Conservation (phyloP, 768 basidiomycete species). For the Boletus pseudopeckii region DNA sequence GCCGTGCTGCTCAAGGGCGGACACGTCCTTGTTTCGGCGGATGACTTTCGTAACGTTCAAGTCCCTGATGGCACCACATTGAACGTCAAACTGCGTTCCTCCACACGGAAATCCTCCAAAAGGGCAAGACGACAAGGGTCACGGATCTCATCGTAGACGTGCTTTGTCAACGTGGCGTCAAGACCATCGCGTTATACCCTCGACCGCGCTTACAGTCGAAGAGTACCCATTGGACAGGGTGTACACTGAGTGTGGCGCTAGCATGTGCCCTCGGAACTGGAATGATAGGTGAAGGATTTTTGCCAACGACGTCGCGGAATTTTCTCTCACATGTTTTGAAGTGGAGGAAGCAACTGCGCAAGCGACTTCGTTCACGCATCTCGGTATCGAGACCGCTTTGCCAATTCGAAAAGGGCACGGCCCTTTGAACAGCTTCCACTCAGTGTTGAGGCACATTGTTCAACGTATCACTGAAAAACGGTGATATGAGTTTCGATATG, state of each 20-base stretch:
- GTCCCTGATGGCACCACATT: slow-evolving; percentile 28
- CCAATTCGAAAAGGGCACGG: slow-evolving; percentile 74
- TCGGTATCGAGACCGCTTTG: slow-evolving; percentile 66
- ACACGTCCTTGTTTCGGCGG: slow-evolving; percentile 50
- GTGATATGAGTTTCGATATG: no score
- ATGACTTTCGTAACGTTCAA: slow-evolving; percentile 41
- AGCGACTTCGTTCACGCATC: slow-evolving; percentile 71
- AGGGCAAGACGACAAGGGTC: slow-evolving; percentile 3
- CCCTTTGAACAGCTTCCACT: slow-evolving; percentile 83
- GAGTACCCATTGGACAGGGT: slow-evolving; percentile 90
- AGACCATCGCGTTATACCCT: slow-evolving; percentile 48
- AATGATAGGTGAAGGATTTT: slow-evolving; percentile 33
- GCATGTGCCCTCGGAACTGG: slow-evolving; percentile 60
- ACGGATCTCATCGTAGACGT: slow-evolving; percentile 59
- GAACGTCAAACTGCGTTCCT: slow-evolving; percentile 43
- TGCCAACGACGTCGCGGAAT: neutral
- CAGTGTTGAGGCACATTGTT: slow-evolving; percentile 45
- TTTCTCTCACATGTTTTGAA: slow-evolving; percentile 18
- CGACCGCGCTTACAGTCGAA: slow-evolving; percentile 60
- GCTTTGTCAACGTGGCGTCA: slow-evolving; percentile 39
- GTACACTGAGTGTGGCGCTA: slow-evolving; percentile 84
- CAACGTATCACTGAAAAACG: slow-evolving; percentile 23
- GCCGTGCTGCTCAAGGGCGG: slow-evolving; percentile 86
- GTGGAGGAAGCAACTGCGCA: slow-evolving; percentile 54
- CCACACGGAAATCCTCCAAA: slow-evolving; percentile 59